phyloP scores from a whole-genome alignment of 202 grass and related monocot species.

The Panicum hallii region DNA sequence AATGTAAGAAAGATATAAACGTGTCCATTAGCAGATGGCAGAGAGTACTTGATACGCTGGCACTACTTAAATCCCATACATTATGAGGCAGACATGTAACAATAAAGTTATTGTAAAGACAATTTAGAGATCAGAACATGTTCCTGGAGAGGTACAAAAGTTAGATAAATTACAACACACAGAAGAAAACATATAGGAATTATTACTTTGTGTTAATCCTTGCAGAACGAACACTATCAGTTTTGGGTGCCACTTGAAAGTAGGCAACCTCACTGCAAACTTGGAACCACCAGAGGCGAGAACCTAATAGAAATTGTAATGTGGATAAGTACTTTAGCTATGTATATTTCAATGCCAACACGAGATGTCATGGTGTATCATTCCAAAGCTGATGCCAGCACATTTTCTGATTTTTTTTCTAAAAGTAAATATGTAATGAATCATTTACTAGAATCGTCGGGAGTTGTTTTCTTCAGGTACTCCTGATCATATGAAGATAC shows the following conservation, averaged over 20 bases:
- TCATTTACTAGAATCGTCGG: constrained; percentile 69
- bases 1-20: too few species aligned
- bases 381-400: constrained; percentile 3
- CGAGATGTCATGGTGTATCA: background rate
- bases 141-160: background rate
- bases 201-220: constrained; percentile 70
- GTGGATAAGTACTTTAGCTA: constrained; percentile 25
- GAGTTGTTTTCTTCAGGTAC: constrained; percentile 75
- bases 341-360: background rate
- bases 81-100: background rate
- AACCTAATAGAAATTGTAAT: constrained; percentile 51
- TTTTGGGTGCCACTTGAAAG: constrained; percentile 92
- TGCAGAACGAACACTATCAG: constrained; percentile 80
- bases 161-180: constrained; percentile 38
- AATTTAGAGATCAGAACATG: background rate
- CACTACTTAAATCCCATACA: background rate
- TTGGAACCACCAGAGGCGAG: constrained; percentile 95
- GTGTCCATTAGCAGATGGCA: background rate
- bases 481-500: constrained; percentile 82
- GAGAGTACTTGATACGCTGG: constrained; percentile 4
- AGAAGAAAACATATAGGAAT: background rate
- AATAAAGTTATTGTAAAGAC: background rate
- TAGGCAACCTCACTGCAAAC: constrained; percentile 97
- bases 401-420: constrained; percentile 28
- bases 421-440: constrained; percentile 3